Conservation (phyloP, 2,329 filamentous ascomycete species). For the Monosporascus sp. region DNA sequence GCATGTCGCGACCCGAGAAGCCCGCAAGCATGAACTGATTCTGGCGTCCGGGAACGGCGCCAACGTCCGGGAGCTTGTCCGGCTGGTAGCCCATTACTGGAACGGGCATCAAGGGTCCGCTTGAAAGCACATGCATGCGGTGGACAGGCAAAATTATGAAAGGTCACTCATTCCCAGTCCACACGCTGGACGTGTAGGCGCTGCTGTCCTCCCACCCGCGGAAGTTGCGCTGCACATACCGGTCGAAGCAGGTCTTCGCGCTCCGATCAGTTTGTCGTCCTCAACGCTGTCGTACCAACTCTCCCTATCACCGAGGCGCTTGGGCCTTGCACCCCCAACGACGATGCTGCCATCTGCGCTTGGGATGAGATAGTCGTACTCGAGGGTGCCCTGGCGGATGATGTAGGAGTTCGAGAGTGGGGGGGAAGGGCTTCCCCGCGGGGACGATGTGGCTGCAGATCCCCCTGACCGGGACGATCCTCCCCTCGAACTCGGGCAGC, state of each 20-base stretch:
- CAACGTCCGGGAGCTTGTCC: conserved; percentile 22
- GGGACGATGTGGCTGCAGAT: too few relatives aligned
- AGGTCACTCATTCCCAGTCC: conserved; percentile 33
- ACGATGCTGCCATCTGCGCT: conserved; percentile 35
- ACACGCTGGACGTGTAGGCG: conserved; percentile 30
- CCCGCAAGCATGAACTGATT: conserved; percentile 32
- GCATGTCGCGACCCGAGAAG: conserved; percentile 39
- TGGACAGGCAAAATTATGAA: not conserved
- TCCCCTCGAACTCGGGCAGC: conserved; percentile 24
- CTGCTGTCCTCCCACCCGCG: conserved; percentile 37
- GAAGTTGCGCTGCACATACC: conserved; percentile 41
- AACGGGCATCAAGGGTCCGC: not conserved
- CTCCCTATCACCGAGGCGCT: conserved; percentile 25
- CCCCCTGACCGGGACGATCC: conserved; percentile 21
- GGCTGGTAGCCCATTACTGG: conserved; percentile 3
- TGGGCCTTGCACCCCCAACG: conserved; percentile 37
- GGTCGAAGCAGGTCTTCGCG: conserved; percentile 35
- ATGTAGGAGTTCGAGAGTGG: conserved; percentile 16
- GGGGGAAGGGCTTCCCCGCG: not conserved
- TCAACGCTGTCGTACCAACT: conserved; percentile 39
- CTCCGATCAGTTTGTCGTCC: conserved; percentile 33
- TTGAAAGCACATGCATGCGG: not conserved
- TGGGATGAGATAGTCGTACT: conserved; percentile 33
- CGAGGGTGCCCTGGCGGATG: conserved; percentile 11
- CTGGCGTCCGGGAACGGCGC: conserved; percentile 25